phyloP scores from a whole-genome alignment of 1,284 basidiomycete genomes.

The Cyathus pygmaeus region DNA sequence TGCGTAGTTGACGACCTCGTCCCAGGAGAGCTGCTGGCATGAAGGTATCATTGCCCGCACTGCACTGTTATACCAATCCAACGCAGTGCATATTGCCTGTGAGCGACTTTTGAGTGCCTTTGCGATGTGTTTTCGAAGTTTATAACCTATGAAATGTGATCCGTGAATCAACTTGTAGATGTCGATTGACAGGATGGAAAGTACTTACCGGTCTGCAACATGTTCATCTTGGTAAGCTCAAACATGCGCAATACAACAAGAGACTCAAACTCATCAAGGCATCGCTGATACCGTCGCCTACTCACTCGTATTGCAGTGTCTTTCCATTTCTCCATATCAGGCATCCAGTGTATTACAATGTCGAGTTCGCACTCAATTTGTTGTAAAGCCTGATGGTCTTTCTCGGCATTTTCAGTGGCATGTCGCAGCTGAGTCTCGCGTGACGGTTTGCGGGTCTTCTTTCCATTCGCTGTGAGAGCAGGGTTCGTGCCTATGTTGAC shows the following conservation, averaged over 20 bases:
- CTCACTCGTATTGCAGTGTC: slow-evolving; percentile 15
- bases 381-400: slow-evolving; percentile 19
- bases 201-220: slow-evolving; percentile 29
- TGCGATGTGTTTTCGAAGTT: slow-evolving; percentile 35
- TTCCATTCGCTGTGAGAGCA: too few species aligned
- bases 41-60: slow-evolving; percentile 32
- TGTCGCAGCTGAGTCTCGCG: slow-evolving; percentile 15
- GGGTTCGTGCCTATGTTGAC: too few species aligned
- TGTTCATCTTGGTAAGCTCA: slow-evolving; percentile 30
- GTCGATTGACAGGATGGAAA: too few species aligned
- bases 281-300: slow-evolving; percentile 10
- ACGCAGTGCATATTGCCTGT: slow-evolving; percentile 15
- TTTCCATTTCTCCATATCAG: slow-evolving; percentile 18
- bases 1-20: slow-evolving; percentile 35
- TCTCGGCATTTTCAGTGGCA: slow-evolving; percentile 18
- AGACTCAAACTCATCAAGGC: slow-evolving; percentile 23
- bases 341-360: slow-evolving; percentile 24
- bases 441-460: neutral
- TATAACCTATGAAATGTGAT: slow-evolving; percentile 44
- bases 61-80: too few species aligned
- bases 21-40: slow-evolving; percentile 32
- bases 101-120: slow-evolving; percentile 28
- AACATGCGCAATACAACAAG: slow-evolving; percentile 28
- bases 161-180: too few species aligned
- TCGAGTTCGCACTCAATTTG: slow-evolving; percentile 26